phyloP scores from a whole-genome alignment of 305 asterid genomes.

The Fraxinus xanthoxyloides region DNA sequence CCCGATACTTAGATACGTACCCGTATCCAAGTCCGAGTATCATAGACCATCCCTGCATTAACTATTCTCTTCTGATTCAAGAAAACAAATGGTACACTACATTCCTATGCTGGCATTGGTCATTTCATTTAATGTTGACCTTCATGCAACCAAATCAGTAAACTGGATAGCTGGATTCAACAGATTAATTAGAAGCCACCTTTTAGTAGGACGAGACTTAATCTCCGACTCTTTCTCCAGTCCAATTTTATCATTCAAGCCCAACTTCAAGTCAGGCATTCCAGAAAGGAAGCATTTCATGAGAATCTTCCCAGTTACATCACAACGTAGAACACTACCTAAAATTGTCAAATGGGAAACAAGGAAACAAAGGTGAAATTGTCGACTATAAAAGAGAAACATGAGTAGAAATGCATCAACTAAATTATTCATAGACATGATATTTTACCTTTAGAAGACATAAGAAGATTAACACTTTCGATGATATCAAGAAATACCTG shows the following conservation, averaged over 20 bases:
- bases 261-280: slow-evolving; percentile 99
- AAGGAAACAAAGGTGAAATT: neutral
- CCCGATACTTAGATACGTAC: neutral
- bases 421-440: neutral
- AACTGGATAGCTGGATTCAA: slow-evolving; percentile 12
- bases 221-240: slow-evolving; percentile 96
- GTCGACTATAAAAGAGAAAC: slow-evolving; percentile 14
- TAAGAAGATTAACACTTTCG: slow-evolving; percentile 96
- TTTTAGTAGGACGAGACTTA: slow-evolving; percentile 92
- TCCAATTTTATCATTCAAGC: slow-evolving; percentile 97
- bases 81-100: neutral
- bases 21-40: neutral
- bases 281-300: slow-evolving; percentile 99
- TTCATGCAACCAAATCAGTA: slow-evolving; percentile 1
- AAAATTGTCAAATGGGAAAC: slow-evolving; percentile 23
- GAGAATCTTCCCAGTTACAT: slow-evolving; percentile 91
- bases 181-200: slow-evolving; percentile 42
- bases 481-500: slow-evolving; percentile 98
- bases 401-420: neutral
- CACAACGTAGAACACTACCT: slow-evolving; percentile 97
- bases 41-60: slow-evolving; percentile 3
- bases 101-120: neutral
- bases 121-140: slow-evolving; percentile 8
- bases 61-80: neutral
- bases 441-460: slow-evolving; percentile 90